Evolutionary conservation across 1,284 basidiomycete genomes (phyloP).

Genomic region (Phylloboletellus chloephorus): DNA sequence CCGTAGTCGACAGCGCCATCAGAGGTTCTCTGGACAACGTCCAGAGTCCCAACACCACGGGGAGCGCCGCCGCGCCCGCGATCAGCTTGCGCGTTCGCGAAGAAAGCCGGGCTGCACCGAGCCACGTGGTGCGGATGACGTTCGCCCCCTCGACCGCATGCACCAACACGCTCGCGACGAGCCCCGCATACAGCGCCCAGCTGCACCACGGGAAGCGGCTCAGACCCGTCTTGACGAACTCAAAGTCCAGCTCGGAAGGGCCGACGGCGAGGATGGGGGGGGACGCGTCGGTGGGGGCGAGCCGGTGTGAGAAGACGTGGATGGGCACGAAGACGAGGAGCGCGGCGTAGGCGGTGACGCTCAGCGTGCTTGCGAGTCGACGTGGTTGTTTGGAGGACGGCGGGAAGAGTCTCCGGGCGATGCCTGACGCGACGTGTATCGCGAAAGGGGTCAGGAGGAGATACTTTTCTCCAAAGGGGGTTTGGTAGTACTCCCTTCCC

Average conservation of each 20-base stretch:
- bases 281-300: slow-evolving; percentile 35
- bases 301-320: slow-evolving; percentile 59
- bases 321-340: slow-evolving; percentile 53
- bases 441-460: slow-evolving; percentile 57
- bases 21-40: slow-evolving; percentile 51
- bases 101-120: slow-evolving; percentile 15
- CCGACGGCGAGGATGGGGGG: slow-evolving; percentile 54
- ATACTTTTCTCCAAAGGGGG: slow-evolving; percentile 54
- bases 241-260: slow-evolving; percentile 67
- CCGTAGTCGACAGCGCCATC: slow-evolving; percentile 49
- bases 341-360: slow-evolving; percentile 52
- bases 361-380: slow-evolving; percentile 44
- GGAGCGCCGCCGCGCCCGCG: slow-evolving; percentile 36
- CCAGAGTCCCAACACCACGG: slow-evolving; percentile 51
- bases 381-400: slow-evolving; percentile 32
- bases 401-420: slow-evolving; percentile 51
- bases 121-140: slow-evolving; percentile 45
- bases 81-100: slow-evolving; percentile 31
- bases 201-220: slow-evolving; percentile 54
- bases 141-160: slow-evolving; percentile 56
- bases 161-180: slow-evolving; percentile 46
- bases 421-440: slow-evolving; percentile 50
- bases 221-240: slow-evolving; percentile 66
- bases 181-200: slow-evolving; percentile 54
- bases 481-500: slow-evolving; percentile 77